These are phyloP conservation scores for Talaromyces adpressus DNA, from an alignment of 495 filamentous ascomycete species.

Conservation along the genomic window DNA sequence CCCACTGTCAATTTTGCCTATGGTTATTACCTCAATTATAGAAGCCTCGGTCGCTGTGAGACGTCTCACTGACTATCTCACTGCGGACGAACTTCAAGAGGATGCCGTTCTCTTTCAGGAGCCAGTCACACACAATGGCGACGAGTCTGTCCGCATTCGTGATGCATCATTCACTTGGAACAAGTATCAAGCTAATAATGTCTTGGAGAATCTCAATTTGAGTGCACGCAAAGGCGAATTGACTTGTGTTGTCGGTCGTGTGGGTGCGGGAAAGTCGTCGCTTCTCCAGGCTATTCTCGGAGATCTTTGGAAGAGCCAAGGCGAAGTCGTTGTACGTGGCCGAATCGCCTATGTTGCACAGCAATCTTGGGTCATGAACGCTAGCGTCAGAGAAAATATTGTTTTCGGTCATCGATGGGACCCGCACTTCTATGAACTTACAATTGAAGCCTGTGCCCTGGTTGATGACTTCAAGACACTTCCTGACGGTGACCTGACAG, in stretches of 20 bases:
- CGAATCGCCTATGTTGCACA: constrained; percentile 86
- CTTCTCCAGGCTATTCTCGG: constrained; percentile 81
- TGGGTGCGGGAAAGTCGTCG: constrained; percentile 91
- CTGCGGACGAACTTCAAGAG: constrained; percentile 80
- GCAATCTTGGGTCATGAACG: constrained; percentile 95
- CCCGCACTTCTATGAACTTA: constrained; percentile 88
- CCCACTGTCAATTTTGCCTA: constrained; percentile 87
- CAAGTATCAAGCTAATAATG: constrained; percentile 55
- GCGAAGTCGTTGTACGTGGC: constrained; percentile 76
- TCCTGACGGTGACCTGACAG: constrained; percentile 92
- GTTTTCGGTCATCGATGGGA: constrained; percentile 95
- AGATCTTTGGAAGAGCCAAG: constrained; percentile 83
- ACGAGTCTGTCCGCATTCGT: constrained; percentile 75
- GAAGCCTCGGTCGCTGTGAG: constrained; percentile 91
- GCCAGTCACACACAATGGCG: constrained; percentile 62
- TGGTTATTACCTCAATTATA: constrained; percentile 95
- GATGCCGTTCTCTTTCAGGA: constrained; percentile 70
- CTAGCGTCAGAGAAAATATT: constrained; percentile 93
- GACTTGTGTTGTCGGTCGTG: constrained; percentile 88
- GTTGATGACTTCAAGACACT: constrained; percentile 85
- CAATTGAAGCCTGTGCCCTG: constrained; percentile 89
- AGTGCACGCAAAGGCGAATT: constrained; percentile 85
- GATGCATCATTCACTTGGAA: constrained; percentile 96
- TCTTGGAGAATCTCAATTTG: constrained; percentile 74
- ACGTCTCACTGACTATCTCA: constrained; percentile 79